Conservation (phyloP, 768 basidiomycete genomes). For the Kwoniella mangroviensis region DNA sequence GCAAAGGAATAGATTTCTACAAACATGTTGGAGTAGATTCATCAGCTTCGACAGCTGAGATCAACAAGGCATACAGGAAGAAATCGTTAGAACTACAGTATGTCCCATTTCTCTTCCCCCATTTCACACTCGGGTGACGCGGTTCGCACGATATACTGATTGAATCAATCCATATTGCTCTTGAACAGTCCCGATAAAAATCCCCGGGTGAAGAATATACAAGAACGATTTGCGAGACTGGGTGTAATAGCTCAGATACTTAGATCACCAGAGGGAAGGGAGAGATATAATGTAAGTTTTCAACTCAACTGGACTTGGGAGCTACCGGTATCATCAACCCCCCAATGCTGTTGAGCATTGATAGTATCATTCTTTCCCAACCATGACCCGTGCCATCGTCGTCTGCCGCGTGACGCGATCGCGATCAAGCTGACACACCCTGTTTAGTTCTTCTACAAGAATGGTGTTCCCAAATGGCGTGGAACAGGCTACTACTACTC, state of each 20-base stretch:
- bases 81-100: constrained; percentile 89
- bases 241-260: constrained; percentile 84
- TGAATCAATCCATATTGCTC: not conserved
- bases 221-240: constrained; percentile 89
- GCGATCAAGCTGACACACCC: not conserved
- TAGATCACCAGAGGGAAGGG: constrained; percentile 72
- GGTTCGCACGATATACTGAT: not conserved
- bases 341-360: too few relatives aligned
- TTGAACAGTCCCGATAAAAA: constrained; percentile 88
- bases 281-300: constrained; percentile 66
- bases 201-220: constrained; percentile 75
- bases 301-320: too few relatives aligned
- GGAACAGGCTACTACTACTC: constrained; percentile 97
- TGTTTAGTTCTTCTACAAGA: constrained; percentile 78
- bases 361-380: too few relatives aligned
- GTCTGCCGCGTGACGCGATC: not conserved
- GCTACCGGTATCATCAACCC: too few relatives aligned
- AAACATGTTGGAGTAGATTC: constrained; percentile 83
- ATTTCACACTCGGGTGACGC: not conserved
- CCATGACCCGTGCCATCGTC: constrained; percentile 1
- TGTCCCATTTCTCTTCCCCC: constrained; percentile 52
- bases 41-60: constrained; percentile 69
- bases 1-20: constrained; percentile 93
- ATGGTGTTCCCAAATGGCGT: constrained; percentile 95
- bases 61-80: constrained; percentile 87